Evolutionary conservation across 805 yeast genomes (phyloP).

Genomic region (Metschnikowia noctiluminum): DNA sequence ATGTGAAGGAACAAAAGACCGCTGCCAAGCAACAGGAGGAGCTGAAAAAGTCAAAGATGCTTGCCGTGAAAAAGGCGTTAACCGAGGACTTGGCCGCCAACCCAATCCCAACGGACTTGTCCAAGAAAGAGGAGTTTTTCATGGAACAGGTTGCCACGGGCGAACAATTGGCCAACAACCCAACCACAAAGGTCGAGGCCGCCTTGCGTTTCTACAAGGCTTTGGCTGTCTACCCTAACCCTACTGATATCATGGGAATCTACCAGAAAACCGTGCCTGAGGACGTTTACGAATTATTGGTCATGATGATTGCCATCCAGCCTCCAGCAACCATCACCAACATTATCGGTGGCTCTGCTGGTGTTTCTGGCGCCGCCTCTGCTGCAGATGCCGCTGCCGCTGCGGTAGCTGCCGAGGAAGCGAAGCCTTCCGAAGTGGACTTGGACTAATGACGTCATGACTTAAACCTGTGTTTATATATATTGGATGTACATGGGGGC

Average conservation of each 20-base stretch:
- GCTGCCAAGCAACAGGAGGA: conserved; percentile 53
- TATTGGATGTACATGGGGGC: conserved; percentile 8
- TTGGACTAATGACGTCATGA: conserved; percentile 16
- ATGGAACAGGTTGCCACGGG: conserved; percentile 81
- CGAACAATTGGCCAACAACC: conserved; percentile 68
- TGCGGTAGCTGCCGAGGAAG: conserved; percentile 20
- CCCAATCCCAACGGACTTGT: conserved; percentile 70
- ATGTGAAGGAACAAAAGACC: conserved; percentile 57
- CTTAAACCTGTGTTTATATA: not conserved
- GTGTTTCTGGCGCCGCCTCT: conserved; percentile 24
- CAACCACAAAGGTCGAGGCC: conserved; percentile 72
- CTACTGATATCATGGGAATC: conserved; percentile 83
- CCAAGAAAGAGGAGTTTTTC: conserved; percentile 74
- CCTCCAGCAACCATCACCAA: conserved; percentile 81
- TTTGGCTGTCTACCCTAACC: conserved; percentile 88
- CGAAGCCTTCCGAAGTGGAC: conserved; percentile 18
- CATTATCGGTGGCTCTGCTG: conserved; percentile 46
- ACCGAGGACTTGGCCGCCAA: conserved; percentile 59
- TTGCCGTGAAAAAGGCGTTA: conserved; percentile 59
- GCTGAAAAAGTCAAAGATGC: conserved; percentile 58
- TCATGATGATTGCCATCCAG: conserved; percentile 83
- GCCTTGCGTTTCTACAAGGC: conserved; percentile 94
- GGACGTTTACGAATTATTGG: conserved; percentile 75
- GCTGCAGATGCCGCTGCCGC: conserved; percentile 24
- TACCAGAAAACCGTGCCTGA: conserved; percentile 87